Evolutionary conservation across 140 eudicot genomes (phyloP), one percentile per base, ranked within the genome.

Genomic region (Erigeron philadelphicus): DNA sequence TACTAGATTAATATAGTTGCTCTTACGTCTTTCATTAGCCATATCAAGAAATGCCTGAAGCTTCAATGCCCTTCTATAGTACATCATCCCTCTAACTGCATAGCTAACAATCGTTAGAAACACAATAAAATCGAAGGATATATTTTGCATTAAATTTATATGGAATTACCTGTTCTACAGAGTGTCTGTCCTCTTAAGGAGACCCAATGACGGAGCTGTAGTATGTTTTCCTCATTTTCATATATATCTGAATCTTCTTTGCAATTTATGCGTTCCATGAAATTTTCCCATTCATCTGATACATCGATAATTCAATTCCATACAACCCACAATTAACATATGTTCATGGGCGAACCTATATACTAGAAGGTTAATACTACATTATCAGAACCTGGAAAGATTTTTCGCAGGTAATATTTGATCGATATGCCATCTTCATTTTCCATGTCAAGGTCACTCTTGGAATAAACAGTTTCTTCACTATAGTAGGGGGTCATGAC

Each of bases 41-140:
- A 93, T 89, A 80, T 93, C 99, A 69, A 93, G 94, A 79, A 89
- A 93, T 53, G 99, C 99, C 90, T 93, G 99, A 85, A 93, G 99
- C 84, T 87, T 93, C 85, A 93, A 82, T 31, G 99, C 99, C 82
- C 99, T 93, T 64, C 95, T 78, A 65, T 89, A 89, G 79, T 89
- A 93, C 99, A 93, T 89, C 97, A 93, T 93, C 65, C 99, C 99
- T 82, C 99, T 82, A 58, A 93, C 99, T 93, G 95, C 79, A 49
- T 74, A 67, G 62, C 21, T 47, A 50, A 49, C 63, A 72, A 35
- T 68, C 11, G 18, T 67, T 60, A 75, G 67, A 10, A 50, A 65
- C 50, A 62, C 69, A 54, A 72, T 73, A 64, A 61, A 66, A 17
- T 53, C 70, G 31, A 70, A 70, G 31, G 55, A 68, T 0, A 25